phyloP scores from a whole-genome alignment of 1,139 yeast species.

The Candida mesenterica region DNA sequence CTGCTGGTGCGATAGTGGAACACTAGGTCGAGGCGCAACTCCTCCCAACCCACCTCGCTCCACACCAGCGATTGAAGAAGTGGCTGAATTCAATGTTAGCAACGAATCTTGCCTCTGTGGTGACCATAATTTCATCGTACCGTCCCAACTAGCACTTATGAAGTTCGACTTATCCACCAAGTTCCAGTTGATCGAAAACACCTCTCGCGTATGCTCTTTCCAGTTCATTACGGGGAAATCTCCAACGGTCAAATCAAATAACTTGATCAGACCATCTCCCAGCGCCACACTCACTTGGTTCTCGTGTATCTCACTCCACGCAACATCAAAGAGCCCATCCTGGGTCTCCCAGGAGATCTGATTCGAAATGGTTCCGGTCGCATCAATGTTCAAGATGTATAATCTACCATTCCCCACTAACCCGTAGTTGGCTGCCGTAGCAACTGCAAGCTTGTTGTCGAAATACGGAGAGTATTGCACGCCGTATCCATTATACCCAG shows the following conservation, averaged over 20 bases:
- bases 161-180: slow-evolving; percentile 70
- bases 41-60: neutral
- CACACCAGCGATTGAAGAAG: slow-evolving; percentile 24
- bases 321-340: slow-evolving; percentile 83
- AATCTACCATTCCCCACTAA: slow-evolving; percentile 91
- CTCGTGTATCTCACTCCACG: slow-evolving; percentile 91
- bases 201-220: slow-evolving; percentile 81
- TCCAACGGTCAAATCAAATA: slow-evolving; percentile 71
- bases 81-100: slow-evolving; percentile 49
- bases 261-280: slow-evolving; percentile 86
- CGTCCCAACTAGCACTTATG: slow-evolving; percentile 90
- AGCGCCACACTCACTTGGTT: slow-evolving; percentile 79
- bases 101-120: slow-evolving; percentile 62
- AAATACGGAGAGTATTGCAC: slow-evolving; percentile 89
- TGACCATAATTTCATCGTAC: slow-evolving; percentile 71
- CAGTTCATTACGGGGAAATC: slow-evolving; percentile 74
- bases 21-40: slow-evolving; percentile 3
- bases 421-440: slow-evolving; percentile 90
- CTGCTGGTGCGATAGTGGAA: slow-evolving; percentile 33
- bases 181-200: slow-evolving; percentile 88
- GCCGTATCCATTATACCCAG: slow-evolving; percentile 84
- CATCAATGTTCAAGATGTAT: slow-evolving; percentile 63
- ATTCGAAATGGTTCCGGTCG: slow-evolving; percentile 57
- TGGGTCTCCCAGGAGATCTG: slow-evolving; percentile 79
- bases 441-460: slow-evolving; percentile 87